Percentiles rank a stretch among this genome's conserved stretches.
These are phyloP conservation scores for Hamamelis virginiana DNA, from an alignment of 164 flowering plant species.

Conservation along the genomic window DNA sequence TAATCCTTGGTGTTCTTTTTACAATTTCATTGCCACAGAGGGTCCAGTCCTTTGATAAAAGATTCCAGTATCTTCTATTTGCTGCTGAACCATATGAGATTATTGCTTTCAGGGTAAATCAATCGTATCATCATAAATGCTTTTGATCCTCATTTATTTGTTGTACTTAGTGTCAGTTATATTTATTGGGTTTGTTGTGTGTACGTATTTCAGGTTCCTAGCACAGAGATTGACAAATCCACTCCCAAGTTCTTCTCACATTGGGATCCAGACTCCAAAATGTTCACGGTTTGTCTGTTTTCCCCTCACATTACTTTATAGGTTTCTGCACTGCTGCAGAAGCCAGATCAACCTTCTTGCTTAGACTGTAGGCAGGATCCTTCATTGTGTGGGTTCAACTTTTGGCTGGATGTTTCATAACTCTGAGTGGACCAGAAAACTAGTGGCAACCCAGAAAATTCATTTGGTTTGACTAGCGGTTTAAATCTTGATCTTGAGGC, in stretches of 20 bases:
- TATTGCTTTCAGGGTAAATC: conserved; percentile 81
- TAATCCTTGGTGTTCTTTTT: conserved; percentile 6
- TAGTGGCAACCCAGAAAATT: neutral
- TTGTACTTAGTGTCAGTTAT: neutral
- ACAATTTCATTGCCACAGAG: conserved; percentile 42
- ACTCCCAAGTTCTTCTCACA: conserved; percentile 97
- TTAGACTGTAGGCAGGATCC: neutral
- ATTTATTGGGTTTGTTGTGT: neutral
- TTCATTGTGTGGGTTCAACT: neutral
- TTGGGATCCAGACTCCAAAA: conserved; percentile 98
- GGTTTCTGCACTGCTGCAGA: neutral
- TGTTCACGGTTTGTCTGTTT: conserved; percentile 76
- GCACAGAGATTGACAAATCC: conserved; percentile 96
- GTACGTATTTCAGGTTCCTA: conserved; percentile 71
- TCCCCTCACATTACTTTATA: neutral
- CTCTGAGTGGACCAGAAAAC: neutral
- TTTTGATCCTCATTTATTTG: neutral
- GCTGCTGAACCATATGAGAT: conserved; percentile 99
- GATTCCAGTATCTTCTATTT: conserved; percentile 84
- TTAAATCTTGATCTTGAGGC: neutral
- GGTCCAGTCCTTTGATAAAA: conserved; percentile 80
- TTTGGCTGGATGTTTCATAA: neutral
- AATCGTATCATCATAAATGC: neutral
- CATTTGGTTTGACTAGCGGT: neutral
- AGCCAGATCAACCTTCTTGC: neutral